phyloP scores from a whole-genome alignment of 2,329 filamentous ascomycete genomes.

The Hansfordia pulvinata region DNA sequence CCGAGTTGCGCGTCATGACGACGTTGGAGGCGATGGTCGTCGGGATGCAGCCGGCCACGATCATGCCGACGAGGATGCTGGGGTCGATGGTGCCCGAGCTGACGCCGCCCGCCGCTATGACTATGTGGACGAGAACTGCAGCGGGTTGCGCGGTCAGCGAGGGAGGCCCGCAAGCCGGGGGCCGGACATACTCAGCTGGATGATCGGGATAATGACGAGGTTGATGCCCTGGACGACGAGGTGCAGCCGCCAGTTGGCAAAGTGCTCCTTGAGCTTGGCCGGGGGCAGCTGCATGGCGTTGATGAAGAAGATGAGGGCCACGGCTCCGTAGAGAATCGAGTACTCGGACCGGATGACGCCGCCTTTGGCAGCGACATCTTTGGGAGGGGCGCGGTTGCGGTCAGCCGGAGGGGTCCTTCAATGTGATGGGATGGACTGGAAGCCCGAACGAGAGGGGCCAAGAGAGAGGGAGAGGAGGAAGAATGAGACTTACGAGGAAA shows the following conservation, averaged over 20 bases:
- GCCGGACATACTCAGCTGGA: slow-evolving; percentile 37
- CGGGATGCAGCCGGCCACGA: slow-evolving; percentile 53
- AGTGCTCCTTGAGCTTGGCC: slow-evolving; percentile 44
- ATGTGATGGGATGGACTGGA: too few species aligned
- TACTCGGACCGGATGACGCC: slow-evolving; percentile 38
- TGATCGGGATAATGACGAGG: slow-evolving; percentile 50
- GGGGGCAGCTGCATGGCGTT: slow-evolving; percentile 57
- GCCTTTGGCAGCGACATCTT: slow-evolving; percentile 32
- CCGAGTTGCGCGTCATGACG: slow-evolving; percentile 57
- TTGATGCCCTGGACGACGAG: slow-evolving; percentile 53
- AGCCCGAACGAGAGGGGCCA: too few species aligned
- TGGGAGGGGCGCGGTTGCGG: too few species aligned
- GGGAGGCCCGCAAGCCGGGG: too few species aligned
- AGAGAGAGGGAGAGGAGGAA: too few species aligned
- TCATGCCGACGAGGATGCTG: slow-evolving; percentile 52
- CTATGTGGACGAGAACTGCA: slow-evolving; percentile 30
- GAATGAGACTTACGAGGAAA: background rate
- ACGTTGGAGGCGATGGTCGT: slow-evolving; percentile 64
- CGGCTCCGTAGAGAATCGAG: slow-evolving; percentile 54
- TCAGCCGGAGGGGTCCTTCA: too few species aligned
- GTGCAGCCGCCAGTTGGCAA: slow-evolving; percentile 55
- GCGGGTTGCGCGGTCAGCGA: too few species aligned
- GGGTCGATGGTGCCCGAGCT: slow-evolving; percentile 45
- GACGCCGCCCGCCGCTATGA: slow-evolving; percentile 29
- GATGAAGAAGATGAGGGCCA: slow-evolving; percentile 57